Conservation (phyloP, 2,329 filamentous ascomycete genomes). For the Pseudocercospora vitis region DNA sequence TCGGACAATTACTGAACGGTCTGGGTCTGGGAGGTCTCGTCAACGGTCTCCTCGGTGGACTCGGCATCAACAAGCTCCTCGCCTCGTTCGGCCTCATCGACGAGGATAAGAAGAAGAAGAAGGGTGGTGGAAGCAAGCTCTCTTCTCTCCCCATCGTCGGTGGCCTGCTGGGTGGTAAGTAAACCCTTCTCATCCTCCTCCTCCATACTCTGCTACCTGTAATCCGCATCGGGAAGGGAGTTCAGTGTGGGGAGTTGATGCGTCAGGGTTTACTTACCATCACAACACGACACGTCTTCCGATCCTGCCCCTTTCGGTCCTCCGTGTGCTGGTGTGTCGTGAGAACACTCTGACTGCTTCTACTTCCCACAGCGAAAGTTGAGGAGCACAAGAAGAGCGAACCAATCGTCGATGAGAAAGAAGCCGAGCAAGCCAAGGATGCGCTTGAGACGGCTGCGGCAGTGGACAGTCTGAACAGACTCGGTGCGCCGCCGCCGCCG, state of each 20-base stretch:
- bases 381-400: too few relatives aligned
- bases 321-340: too few relatives aligned
- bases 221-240: constrained; percentile 12
- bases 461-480: constrained; percentile 15
- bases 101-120: constrained; percentile 52
- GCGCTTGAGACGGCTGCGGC: constrained; percentile 14
- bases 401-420: constrained; percentile 5
- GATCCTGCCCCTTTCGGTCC: not conserved
- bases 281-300: too few relatives aligned
- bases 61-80: constrained; percentile 74
- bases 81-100: constrained; percentile 67
- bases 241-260: too few relatives aligned
- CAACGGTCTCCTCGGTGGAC: constrained; percentile 72
- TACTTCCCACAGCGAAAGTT: not conserved
- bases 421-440: constrained; percentile 9
- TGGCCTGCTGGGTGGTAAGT: constrained; percentile 48
- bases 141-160: constrained; percentile 49
- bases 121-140: constrained; percentile 37
- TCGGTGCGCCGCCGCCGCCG: constrained; percentile 12
- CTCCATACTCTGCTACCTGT: constrained; percentile 10
- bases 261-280: constrained; percentile 18
- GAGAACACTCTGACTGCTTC: constrained; percentile 17
- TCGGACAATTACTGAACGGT: constrained; percentile 75
- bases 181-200: constrained; percentile 23
- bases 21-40: constrained; percentile 80